Percentiles rank a stretch among this genome's conserved stretches.
Evolutionary conservation across 2,329 filamentous ascomycete genomes (phyloP).

Genomic region (Mycocentrospora acerina): DNA sequence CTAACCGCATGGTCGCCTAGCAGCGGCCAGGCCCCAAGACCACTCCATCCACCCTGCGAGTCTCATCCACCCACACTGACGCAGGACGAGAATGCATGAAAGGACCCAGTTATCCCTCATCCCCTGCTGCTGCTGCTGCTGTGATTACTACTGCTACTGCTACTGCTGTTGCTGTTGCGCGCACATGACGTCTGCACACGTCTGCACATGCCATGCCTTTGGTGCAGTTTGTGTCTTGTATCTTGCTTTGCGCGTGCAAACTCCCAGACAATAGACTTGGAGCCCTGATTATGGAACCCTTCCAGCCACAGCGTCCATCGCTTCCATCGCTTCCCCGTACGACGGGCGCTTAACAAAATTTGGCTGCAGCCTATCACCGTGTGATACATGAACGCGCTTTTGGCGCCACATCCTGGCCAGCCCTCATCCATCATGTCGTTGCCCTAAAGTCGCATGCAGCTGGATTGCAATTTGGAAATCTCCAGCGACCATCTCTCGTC

Average conservation of each 20-base stretch:
- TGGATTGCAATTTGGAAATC: conserved; percentile 12
- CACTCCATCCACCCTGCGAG: conserved; percentile 1
- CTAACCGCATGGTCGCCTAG: conserved; percentile 8
- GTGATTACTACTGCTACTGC: too few species aligned
- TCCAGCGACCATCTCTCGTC: conserved; percentile 6
- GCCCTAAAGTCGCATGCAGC: too few species aligned
- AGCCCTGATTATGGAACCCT: conserved; percentile 6
- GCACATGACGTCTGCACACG: too few species aligned
- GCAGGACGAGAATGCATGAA: background rate
- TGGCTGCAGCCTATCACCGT: conserved; percentile 28
- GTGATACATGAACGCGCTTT: conserved; percentile 20
- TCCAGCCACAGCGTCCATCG: too few species aligned
- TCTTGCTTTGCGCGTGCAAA: background rate
- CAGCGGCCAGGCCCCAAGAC: conserved; percentile 23
- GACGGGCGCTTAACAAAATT: background rate
- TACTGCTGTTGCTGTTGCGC: too few species aligned
- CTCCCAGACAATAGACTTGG: conserved; percentile 5
- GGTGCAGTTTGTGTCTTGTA: too few species aligned
- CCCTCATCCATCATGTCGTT: conserved; percentile 19
- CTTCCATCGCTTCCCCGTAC: conserved; percentile 11
- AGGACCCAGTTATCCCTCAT: too few species aligned
- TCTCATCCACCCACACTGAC: background rate
- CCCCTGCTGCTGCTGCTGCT: too few species aligned
- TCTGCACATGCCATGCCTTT: too few species aligned
- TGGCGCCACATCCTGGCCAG: conserved; percentile 25